Percentiles rank a stretch among this genome's conserved stretches.
These are phyloP conservation scores for Rhizodiscina lignyota DNA, from an alignment of 495 filamentous ascomycete genomes.

Conservation along the genomic window DNA sequence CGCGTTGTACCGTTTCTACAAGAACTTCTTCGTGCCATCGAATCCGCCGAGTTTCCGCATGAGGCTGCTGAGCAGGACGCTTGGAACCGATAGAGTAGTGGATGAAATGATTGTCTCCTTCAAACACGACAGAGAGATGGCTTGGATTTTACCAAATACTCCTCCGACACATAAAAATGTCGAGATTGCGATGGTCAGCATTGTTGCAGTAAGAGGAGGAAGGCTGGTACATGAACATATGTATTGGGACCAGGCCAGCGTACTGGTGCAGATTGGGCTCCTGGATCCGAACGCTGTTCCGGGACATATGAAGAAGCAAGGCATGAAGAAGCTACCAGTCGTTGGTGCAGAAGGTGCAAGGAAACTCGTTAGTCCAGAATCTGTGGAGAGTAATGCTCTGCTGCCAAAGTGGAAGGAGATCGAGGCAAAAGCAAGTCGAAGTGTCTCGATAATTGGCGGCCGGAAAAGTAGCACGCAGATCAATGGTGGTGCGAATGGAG, in stretches of 20 bases:
- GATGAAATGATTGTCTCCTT: constrained; percentile 23
- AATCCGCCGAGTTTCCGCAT: constrained; percentile 17
- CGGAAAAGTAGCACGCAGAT: no score
- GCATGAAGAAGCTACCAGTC: constrained; percentile 18
- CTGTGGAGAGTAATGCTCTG: constrained; percentile 12
- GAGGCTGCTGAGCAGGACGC: constrained; percentile 17
- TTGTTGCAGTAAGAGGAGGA: constrained; percentile 18
- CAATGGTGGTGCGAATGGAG: constrained; percentile 4
- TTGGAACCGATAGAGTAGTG: constrained; percentile 20
- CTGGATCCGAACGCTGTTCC: constrained; percentile 21
- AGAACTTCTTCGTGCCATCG: constrained; percentile 20
- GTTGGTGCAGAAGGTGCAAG: constrained; percentile 13
- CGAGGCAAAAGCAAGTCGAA: constrained; percentile 8
- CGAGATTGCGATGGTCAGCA: constrained; percentile 18
- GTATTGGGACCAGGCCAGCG: constrained; percentile 24
- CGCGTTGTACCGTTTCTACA: constrained; percentile 19
- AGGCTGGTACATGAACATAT: constrained; percentile 22
- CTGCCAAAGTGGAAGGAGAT: constrained; percentile 11
- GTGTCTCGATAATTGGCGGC: constrained; percentile 1
- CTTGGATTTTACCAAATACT: constrained; percentile 22
- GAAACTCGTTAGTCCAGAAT: constrained; percentile 15
- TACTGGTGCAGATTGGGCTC: constrained; percentile 19
- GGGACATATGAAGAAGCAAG: constrained; percentile 13
- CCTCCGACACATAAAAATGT: constrained; percentile 20
- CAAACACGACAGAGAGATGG: constrained; percentile 19